Base-by-base conservation (phyloP, 192 early-diverging fungal species). In the Lunasporangiospora selenospora region DNA sequence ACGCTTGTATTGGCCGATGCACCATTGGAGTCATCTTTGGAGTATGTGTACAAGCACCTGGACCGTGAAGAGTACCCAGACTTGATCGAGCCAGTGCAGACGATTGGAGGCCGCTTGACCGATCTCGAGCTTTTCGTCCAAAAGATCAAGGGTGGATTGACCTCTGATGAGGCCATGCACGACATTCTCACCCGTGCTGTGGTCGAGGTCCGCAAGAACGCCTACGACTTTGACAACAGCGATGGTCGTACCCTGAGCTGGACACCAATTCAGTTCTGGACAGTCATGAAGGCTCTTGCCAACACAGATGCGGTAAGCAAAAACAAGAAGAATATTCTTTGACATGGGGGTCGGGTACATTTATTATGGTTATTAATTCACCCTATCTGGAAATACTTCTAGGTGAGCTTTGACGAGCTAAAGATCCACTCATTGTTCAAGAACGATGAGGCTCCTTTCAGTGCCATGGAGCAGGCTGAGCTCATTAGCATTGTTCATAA, bases 211-310 rank as follows among this genome's bases (percentile, higher is more conserved):
- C 87, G 92, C 51, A 98, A 97, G 70, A 77, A 88, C 39, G 96
- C 92, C 6, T 90, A 95, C 48, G 86, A 86, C 33, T 90, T 95
- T 49, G 82, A 87, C 37, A 67, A 58, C 41, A 60, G 69, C 32
- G 65, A 69, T 18, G 67, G 71, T 7, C 75, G 60, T 1, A 42
- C 58, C 7, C 39, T 77, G 31, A 60, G 77, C 13, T 99, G 98
- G 96, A 86, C 84, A 26, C 77, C 89, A 3, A 80, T 93, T 32
- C 98, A 99, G 79, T 96, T 98, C 75, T 98, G 95, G 94, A 83
- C 87, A 31, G 67, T 98, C 13, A 80, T 96, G 45, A 86, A 90
- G 46, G 64, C 84, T 47, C 80, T 99, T 26, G 83, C 88, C 8
- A n/a, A n/a, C n/a, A n/a, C n/a, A n/a, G n/a, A n/a, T n/a, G n/a